phyloP scores from a whole-genome alignment of 148 eudicot species.

The Heliosperma pusillum region DNA sequence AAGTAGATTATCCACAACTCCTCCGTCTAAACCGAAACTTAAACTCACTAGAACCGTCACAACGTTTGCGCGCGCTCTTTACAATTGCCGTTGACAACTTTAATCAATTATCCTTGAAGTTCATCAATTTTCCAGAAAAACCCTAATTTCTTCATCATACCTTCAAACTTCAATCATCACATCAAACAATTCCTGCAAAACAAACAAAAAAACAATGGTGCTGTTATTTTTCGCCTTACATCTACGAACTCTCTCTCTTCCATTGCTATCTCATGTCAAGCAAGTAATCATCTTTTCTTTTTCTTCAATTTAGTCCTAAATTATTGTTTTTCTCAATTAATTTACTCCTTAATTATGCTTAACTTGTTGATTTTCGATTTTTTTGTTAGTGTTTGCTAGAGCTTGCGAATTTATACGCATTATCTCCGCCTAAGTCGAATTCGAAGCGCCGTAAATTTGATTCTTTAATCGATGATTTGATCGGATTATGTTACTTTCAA shows the following conservation, averaged over 20 bases:
- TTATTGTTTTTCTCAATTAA: not conserved
- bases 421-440: slow-evolving; percentile 36
- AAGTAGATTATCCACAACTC: too few relatives aligned
- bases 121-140: not conserved
- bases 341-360: not conserved
- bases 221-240: slow-evolving; percentile 66
- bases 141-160: slow-evolving; percentile 9
- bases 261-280: slow-evolving; percentile 50
- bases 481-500: slow-evolving; percentile 59
- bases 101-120: not conserved
- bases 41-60: too few relatives aligned
- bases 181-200: not conserved
- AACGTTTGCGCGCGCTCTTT: not conserved
- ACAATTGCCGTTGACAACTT: not conserved
- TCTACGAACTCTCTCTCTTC: slow-evolving; percentile 61
- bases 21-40: too few relatives aligned
- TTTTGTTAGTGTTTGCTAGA: slow-evolving; percentile 55
- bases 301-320: not conserved
- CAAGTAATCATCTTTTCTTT: slow-evolving; percentile 37
- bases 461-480: slow-evolving; percentile 29
- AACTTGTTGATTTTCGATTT: not conserved
- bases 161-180: not conserved
- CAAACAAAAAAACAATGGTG: slow-evolving; percentile 34
- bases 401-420: slow-evolving; percentile 73
- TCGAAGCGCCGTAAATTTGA: slow-evolving; percentile 31